phyloP scores from a whole-genome alignment of 306 rosid genomes.

The Malus asiatica region DNA sequence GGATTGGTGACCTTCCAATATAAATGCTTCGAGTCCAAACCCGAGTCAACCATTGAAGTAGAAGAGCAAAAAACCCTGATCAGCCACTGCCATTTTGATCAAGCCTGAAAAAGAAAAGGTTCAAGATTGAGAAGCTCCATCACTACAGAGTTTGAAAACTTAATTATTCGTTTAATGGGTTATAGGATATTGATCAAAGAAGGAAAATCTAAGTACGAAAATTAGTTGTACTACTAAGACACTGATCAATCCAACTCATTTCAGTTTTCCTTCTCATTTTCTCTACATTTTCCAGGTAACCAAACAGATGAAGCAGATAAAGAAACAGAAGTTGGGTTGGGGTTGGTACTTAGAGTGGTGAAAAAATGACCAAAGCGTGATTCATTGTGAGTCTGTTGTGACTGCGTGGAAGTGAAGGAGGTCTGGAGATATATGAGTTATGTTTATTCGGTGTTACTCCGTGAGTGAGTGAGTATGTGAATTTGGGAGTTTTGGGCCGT shows the following conservation, averaged over 20 bases:
- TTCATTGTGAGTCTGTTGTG: background rate
- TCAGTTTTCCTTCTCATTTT: background rate
- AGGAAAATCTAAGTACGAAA: background rate
- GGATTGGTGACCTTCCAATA: slow-evolving; percentile 64
- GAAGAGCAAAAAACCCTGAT: slow-evolving; percentile 74
- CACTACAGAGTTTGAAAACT: background rate
- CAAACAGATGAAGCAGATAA: background rate
- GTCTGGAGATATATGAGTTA: background rate
- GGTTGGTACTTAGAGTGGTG: slow-evolving; percentile 23
- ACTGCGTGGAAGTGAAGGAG: background rate
- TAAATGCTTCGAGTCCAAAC: slow-evolving; percentile 36
- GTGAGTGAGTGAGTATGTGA: background rate
- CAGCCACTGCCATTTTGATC: slow-evolving; percentile 29
- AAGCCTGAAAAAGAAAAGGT: slow-evolving; percentile 43
- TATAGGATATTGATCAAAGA: background rate
- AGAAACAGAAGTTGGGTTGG: background rate
- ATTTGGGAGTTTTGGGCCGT: background rate
- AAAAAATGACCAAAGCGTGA: slow-evolving; percentile 3
- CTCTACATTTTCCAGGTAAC: background rate
- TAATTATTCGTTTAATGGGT: background rate
- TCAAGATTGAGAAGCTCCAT: background rate
- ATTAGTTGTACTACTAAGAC: background rate
- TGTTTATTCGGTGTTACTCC: background rate
- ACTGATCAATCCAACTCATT: background rate
- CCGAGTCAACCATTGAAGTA: slow-evolving; percentile 33